Conservation (phyloP, 192 early-diverging fungal species). For the Helicostylum pulchrum region DNA sequence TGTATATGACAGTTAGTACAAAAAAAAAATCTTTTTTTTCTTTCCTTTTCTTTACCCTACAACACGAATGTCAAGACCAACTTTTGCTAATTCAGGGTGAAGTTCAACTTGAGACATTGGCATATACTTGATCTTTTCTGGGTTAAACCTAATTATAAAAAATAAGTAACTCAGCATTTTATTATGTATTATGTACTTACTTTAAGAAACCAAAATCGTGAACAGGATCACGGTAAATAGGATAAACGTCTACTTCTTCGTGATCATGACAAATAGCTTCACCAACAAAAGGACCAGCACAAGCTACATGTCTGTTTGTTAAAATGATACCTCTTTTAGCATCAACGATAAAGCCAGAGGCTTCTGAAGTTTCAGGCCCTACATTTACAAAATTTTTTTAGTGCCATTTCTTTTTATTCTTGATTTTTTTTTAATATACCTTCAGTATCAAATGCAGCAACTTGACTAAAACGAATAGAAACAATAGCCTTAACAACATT, state of each 20-base stretch:
- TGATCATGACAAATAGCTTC: conserved; percentile 79
- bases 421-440: conserved; percentile 17
- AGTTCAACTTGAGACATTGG: conserved; percentile 61
- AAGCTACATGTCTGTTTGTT: conserved; percentile 70
- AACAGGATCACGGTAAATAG: conserved; percentile 70
- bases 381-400: not conserved
- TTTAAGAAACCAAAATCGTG: conserved; percentile 78
- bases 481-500: conserved; percentile 69
- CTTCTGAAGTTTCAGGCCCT: conserved; percentile 68
- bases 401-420: not conserved
- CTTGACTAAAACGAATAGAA: conserved; percentile 71
- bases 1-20: not conserved
- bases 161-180: conserved; percentile 11
- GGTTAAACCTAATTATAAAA: conserved; percentile 55
- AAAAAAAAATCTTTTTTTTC: not conserved
- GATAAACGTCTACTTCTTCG: conserved; percentile 71
- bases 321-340: conserved; percentile 63
- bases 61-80: conserved; percentile 79
- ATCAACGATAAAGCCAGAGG: conserved; percentile 84
- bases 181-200: conserved; percentile 17
- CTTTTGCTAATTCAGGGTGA: conserved; percentile 65
- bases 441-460: conserved; percentile 78
- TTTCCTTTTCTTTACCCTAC: conserved; percentile 26
- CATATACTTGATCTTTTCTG: conserved; percentile 71
- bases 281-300: conserved; percentile 81